Percentiles rank a stretch among this genome's conserved stretches.
These are phyloP conservation scores for Oryza nivara DNA, from an alignment of 176 grass and related monocot genomes.

Conservation along the genomic window DNA sequence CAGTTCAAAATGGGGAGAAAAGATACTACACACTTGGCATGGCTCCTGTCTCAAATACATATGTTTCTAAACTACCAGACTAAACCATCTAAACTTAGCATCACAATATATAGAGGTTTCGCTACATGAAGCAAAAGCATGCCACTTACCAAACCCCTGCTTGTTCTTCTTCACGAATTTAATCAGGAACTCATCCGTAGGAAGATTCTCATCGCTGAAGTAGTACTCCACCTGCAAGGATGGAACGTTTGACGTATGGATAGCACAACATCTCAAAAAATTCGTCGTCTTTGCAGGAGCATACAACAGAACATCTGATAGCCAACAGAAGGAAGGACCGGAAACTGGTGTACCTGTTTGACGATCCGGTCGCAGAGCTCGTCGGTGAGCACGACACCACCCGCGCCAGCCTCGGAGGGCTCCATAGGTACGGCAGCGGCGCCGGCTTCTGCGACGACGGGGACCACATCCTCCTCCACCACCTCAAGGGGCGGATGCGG, in stretches of 20 bases:
- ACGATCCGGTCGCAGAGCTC: slow-evolving; percentile 82
- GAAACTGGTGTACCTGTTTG: slow-evolving; percentile 55
- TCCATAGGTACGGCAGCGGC: background rate
- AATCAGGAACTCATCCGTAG: slow-evolving; percentile 71
- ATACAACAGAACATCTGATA: background rate
- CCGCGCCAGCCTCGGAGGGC: background rate
- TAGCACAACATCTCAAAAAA: background rate
- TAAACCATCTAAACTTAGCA: background rate
- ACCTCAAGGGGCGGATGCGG: background rate
- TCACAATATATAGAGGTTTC: background rate
- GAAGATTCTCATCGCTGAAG: slow-evolving; percentile 93
- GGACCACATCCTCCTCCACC: slow-evolving; percentile 7
- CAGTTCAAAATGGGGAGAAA: background rate
- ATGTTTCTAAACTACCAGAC: background rate
- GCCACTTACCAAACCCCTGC: slow-evolving; percentile 71
- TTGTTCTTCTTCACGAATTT: slow-evolving; percentile 79
- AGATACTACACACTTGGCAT: background rate
- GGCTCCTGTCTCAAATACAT: background rate
- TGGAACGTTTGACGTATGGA: background rate
- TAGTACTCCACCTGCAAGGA: slow-evolving; percentile 89
- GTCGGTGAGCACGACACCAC: slow-evolving; percentile 52
- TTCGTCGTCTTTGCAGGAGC: background rate
- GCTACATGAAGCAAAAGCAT: slow-evolving; percentile 23
- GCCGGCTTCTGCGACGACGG: background rate
- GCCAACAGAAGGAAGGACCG: background rate